Conservation (phyloP, 768 basidiomycete genomes). For the Ramaria sp. region DNA sequence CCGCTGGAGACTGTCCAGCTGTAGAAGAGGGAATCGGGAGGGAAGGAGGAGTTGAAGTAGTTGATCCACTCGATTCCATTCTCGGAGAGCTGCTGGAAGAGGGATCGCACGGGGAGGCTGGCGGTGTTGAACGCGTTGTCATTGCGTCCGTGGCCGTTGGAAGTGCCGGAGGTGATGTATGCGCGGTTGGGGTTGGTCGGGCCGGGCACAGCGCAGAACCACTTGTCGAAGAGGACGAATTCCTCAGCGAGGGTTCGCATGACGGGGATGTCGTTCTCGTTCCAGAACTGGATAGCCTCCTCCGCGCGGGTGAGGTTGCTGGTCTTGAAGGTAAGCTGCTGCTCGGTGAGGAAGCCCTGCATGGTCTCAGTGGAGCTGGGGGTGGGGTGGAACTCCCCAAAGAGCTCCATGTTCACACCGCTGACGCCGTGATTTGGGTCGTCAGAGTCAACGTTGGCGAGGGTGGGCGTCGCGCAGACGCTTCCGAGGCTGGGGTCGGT, state of each 20-base stretch:
- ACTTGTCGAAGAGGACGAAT: slow-evolving; percentile 22
- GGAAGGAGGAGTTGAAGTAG: slow-evolving; percentile 19
- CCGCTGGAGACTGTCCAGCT: slow-evolving; percentile 16
- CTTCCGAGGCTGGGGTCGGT: too few relatives aligned
- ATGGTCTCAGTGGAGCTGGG: too few relatives aligned
- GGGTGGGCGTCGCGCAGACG: too few relatives aligned
- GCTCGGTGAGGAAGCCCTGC: slow-evolving; percentile 13
- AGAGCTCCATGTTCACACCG: too few relatives aligned
- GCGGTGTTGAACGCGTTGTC: slow-evolving; percentile 17
- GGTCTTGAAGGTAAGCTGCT: slow-evolving; percentile 16
- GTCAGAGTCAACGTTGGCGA: too few relatives aligned
- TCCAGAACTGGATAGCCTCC: slow-evolving; percentile 20
- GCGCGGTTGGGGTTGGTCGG: slow-evolving; percentile 24
- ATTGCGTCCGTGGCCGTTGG: slow-evolving; percentile 21
- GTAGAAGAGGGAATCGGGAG: slow-evolving; percentile 19
- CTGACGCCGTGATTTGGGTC: too few relatives aligned
- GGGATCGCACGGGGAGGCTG: slow-evolving; percentile 14
- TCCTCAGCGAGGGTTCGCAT: slow-evolving; percentile 16
- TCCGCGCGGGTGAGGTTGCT: slow-evolving; percentile 15
- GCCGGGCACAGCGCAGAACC: slow-evolving; percentile 23
- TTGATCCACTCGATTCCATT: slow-evolving; percentile 19
- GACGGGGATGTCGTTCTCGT: slow-evolving; percentile 16
- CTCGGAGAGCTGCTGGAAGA: slow-evolving; percentile 20
- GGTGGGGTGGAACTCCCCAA: too few relatives aligned
- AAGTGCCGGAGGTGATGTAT: slow-evolving; percentile 20